Base-by-base conservation (phyloP, 805 yeast species). In the Teunomyces barrocoloradensis region DNA sequence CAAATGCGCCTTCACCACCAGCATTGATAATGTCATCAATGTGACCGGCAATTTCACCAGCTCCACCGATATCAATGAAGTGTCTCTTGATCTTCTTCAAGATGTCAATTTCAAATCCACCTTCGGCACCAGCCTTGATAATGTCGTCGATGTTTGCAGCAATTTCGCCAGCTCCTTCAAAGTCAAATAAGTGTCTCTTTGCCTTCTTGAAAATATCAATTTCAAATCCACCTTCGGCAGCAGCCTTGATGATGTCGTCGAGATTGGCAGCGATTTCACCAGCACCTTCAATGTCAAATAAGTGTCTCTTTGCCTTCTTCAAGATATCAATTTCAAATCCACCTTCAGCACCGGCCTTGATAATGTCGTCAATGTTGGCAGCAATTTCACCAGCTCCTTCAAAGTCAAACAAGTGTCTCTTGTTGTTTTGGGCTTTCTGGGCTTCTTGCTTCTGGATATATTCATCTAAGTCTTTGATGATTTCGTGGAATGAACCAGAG, bases 251-350 rank as follows among this genome's bases (percentile, higher is more conserved):
- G 25, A 42, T 36, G 32, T 15, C 41, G 11, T 34, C 50, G 23
- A 50, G 34, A 25, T 49, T 51, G 25, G 50, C 54, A 13, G 38
- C 49, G 25, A 43, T 43, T 13, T 28, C 42, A 30, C 37, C 46
- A 20, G 47, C 53, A 32, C 52, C 60, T 41, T 33, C 52, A 28
- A 55, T 20, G 28, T 21, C 12, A 21, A 36, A 12, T 17, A 36
- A 36, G 47, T 55, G 49, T 45, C 47, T 56, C 43, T 59, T 58
- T 17, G 40, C 20, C 27, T 36, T 33, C 28, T 27, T 18, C 18
- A 30, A 30, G 10, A 30, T 6, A 9, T 9, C 5, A 13, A 46
- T 25, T 6, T 46, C 40, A 30, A 32, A 17, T n/a, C 28, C 52
- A 38, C 18, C 48, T 27, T 15, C 39, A 20, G 43, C 52, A 35